Base-by-base conservation (phyloP, 352 stramenopile genomes). In the Nothophytophthora sp. region DNA sequence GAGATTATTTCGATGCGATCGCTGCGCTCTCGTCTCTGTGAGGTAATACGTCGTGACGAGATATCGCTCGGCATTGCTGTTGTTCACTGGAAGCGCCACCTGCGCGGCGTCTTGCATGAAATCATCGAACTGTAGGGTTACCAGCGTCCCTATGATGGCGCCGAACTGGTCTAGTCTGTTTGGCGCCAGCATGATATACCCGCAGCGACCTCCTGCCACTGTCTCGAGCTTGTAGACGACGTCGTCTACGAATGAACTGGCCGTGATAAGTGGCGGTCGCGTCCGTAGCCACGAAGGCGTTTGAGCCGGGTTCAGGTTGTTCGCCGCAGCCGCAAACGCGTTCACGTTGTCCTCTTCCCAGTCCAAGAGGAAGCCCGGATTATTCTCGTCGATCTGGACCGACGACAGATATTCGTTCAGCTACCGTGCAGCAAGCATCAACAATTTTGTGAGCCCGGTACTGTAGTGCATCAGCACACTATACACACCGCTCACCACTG, bases 21-120 rank as follows among this genome's bases (percentile, higher is more conserved):
- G 25, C 18, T 70, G 61, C 50, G 38, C 49, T 62, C 24, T 61
- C 37, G 60, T 37, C 0, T 69, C 50, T 27, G 50, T 55, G 7
- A 70, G 45, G 40, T 63, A 19, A 55, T 37, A 36, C 19, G 55
- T 66, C 28, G 30, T 29, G 29, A 24, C 55, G 50, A 70, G 29
- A 30, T 60, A 49, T 62, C 11, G 34, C 23, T 59, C 49, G 36
- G 45, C 50, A 38, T 52, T 62, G n/a, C n/a, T n/a, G 46, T 66
- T 59, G 44, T 53, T 55, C 33, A 70, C 60, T 12, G 60, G 60
- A 56, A 70, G 19, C 28, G 54, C 61, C 41, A 55, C 5, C 35
- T 50, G 54, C 38, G 41, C 47, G 22, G 49, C 60, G 58, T 54
- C 18, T 16, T 70, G 60, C 49, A 70, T 28, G 60, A 70, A 70